Conservation (phyloP, 352 stramenopile genomes). For the Aphanomyces stellatus region DNA sequence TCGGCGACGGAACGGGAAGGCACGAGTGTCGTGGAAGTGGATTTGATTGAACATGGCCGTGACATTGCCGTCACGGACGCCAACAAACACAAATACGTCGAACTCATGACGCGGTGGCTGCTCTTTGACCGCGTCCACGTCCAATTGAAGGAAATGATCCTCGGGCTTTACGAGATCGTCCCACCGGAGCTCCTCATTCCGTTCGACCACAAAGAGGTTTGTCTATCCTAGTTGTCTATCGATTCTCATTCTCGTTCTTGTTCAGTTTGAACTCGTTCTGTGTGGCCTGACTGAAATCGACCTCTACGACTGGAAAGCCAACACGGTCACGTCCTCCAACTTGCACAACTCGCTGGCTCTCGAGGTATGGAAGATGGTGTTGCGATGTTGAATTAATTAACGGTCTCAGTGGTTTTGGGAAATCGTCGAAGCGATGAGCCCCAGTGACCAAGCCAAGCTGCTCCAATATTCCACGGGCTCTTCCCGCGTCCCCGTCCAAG, state of each 20-base stretch:
- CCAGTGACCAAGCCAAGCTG: conserved; percentile 72
- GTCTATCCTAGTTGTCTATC: not conserved
- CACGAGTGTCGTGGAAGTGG: conserved; percentile 47
- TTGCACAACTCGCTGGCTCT: conserved; percentile 31
- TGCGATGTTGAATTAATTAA: not conserved
- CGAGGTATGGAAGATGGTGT: not conserved
- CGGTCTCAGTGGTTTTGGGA: conserved; percentile 78
- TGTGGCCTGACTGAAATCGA: conserved; percentile 81
- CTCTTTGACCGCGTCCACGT: conserved; percentile 88
- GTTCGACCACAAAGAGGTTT: conserved; percentile 96
- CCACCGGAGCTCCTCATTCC: conserved; percentile 93
- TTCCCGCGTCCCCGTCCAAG: conserved; percentile 73
- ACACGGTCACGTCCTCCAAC: conserved; percentile 53
- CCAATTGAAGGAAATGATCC: conserved; percentile 82
- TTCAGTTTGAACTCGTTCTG: conserved; percentile 70
- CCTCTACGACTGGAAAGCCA: conserved; percentile 79
- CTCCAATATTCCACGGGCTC: conserved; percentile 84
- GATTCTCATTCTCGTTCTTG: not conserved
- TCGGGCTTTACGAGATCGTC: conserved; percentile 95
- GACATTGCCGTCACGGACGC: conserved; percentile 88
- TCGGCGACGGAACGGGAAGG: conserved; percentile 60
- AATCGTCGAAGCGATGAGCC: conserved; percentile 37
- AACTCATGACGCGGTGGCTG: conserved; percentile 91
- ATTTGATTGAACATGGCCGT: conserved; percentile 43
- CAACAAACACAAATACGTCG: conserved; percentile 95